Base-by-base conservation (phyloP, 352 stramenopile species). In the Stephanocyclus meneghinianus region DNA sequence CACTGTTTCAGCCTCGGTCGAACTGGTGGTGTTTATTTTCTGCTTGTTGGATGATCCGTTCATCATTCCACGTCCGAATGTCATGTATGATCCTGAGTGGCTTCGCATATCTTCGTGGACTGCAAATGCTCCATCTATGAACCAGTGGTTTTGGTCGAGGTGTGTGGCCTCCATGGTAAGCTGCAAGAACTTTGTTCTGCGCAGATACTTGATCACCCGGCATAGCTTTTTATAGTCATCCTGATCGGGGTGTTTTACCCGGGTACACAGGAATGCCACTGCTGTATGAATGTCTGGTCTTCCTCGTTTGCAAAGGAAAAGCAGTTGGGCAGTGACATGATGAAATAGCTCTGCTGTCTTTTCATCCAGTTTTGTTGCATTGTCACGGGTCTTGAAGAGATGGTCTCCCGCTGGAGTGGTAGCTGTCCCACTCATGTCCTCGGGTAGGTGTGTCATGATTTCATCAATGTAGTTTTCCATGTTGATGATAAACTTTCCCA, bases 81-180 rank as follows among this genome's bases (percentile, higher is more conserved):
- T 69, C 42, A 89, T 75, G 18, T 32, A 53, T 32, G 30, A 72
- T 32, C 83, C 83, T 45, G 83, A 83, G 37, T 89, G 83, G 29
- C 76, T 76, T 21, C 57, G 21, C 21, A 26, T 26, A 26, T 26
- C 21, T 26, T 26, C 21, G 21, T 26, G 21, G 21, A 26, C 21
- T 26, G 21, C 21, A 26, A 26, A 26, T 26, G 21, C 21, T 26
- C 21, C 21, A 26, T 26, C 21, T 26, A 26, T 26, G 21, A 26
- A 26, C 21, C 21, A 26, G 21, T 26, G 21, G 21, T 26, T 26
- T 26, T 26, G 21, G 21, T 26, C 2, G 61, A 64, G 48, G 0
- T 44, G 35, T 40, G 60, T 15, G 1, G 50, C 47, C 30, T 68
- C 26, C 2, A 83, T 18, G 0, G 47, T 76, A 9, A 86, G 63